Conservation (phyloP, 768 basidiomycete species). For the Brasilioporus rufonigricans region DNA sequence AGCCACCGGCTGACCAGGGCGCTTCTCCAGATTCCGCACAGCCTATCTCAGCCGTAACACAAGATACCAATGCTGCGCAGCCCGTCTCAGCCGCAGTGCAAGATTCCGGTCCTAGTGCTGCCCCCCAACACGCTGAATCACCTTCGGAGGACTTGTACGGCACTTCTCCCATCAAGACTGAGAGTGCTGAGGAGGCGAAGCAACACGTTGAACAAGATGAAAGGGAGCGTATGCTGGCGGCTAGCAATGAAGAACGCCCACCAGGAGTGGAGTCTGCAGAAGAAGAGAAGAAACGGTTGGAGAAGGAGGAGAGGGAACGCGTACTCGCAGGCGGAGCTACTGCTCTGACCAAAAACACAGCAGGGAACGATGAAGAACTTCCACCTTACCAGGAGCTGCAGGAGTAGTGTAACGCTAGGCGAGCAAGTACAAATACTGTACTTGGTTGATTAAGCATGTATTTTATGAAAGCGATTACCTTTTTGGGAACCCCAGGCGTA, state of each 20-base stretch:
- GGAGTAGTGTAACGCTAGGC: background rate
- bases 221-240: conserved; percentile 44
- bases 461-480: conserved; percentile 7
- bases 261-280: conserved; percentile 39
- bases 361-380: conserved; percentile 33
- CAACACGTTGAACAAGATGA: conserved; percentile 52
- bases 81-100: conserved; percentile 31
- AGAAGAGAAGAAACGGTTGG: conserved; percentile 62
- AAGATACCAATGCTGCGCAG: conserved; percentile 13
- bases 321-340: conserved; percentile 31
- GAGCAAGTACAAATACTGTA: background rate
- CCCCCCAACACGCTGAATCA: conserved; percentile 25
- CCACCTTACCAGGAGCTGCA: conserved; percentile 45
- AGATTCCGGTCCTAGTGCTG: background rate
- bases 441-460: background rate
- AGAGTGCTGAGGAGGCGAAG: conserved; percentile 68
- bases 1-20: conserved; percentile 16
- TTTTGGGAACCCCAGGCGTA: conserved; percentile 17
- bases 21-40: conserved; percentile 16
- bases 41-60: conserved; percentile 32
- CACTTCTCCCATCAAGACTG: conserved; percentile 32
- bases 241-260: conserved; percentile 4
- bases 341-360: conserved; percentile 19
- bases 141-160: conserved; percentile 31
- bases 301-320: conserved; percentile 66